Percentiles rank a stretch among this genome's conserved stretches.
These are phyloP conservation scores for Puccinia polysora DNA, from an alignment of 1,284 basidiomycete species.

Conservation along the genomic window DNA sequence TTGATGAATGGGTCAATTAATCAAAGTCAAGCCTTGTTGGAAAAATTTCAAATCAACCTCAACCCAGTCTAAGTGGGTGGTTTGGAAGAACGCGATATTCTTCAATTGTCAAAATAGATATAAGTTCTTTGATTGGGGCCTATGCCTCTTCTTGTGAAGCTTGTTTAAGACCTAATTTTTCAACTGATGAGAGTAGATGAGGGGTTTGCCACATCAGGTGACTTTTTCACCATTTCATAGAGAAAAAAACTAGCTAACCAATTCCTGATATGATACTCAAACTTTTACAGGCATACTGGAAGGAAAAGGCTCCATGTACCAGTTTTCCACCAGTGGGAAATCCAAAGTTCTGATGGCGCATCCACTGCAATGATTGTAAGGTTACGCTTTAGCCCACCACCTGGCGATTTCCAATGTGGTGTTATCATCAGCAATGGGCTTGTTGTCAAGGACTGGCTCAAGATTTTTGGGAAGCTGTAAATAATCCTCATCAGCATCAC, in stretches of 20 bases:
- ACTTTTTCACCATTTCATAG: too few species aligned
- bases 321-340: constrained; percentile 90
- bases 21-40: constrained; percentile 98
- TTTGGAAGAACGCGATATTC: constrained; percentile 99
- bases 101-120: constrained; percentile 93
- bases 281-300: constrained; percentile 95
- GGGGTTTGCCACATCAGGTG: too few species aligned
- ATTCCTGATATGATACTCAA: constrained; percentile 97
- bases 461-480: constrained; percentile 80
- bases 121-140: constrained; percentile 96
- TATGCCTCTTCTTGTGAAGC: constrained; percentile 79
- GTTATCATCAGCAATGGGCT: constrained; percentile 72
- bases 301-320: constrained; percentile 92
- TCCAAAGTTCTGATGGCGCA: constrained; percentile 91
- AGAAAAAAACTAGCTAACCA: constrained; percentile 53
- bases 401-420: constrained; percentile 95
- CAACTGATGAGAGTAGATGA: too few species aligned
- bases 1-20: constrained; percentile 96
- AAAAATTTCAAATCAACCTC: constrained; percentile 98
- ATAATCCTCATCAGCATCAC: constrained; percentile 71
- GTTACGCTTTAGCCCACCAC: constrained; percentile 98
- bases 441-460: constrained; percentile 75
- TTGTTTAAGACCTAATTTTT: constrained; percentile 96
- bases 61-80: constrained; percentile 95
- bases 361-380: constrained; percentile 88